Evolutionary conservation across 225 moss, liverwort and hornwort genomes (phyloP), one percentile per base, ranked within the genome.

Genomic region (Bryum argenteum): DNA sequence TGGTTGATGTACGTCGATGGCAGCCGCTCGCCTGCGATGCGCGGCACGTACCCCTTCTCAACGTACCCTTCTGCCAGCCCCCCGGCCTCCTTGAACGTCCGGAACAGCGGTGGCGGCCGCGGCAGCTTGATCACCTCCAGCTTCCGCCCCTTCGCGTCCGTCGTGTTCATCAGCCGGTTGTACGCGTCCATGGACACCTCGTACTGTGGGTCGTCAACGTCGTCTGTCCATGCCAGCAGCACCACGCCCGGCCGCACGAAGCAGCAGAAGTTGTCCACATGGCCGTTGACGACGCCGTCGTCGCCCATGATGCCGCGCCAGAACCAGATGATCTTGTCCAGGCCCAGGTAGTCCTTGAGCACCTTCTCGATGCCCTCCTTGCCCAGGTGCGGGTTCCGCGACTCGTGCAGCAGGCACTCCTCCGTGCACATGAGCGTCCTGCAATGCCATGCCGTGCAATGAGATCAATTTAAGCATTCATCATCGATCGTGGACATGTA

Each of bases 301-400:
- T 86, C 86, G 66, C 86, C 86, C 86, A 86, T 86, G 61, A 86
- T 73, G 33, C 86, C 86, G 39, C 86, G 83, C 86, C 86, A 86
- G 58, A 86, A 83, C 86, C 86, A 86, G 72, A 83, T 83, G 41
- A 86, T 80, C 66, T 86, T 86, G 54, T 86, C 80, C 10, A 86
- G 58, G 2, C 86, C 86, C 14, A 86, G 75, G 7, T 41, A 86
- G 1, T 83, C 86, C 24, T 83, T 86, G 18, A 86, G 70, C 58
- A 83, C 80, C 72, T 75, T 78, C 78, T 86, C 86, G 20, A 86
- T 44, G 21, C 86, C 86, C 52, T 70, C 80, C 54, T 63, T 78
- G 16, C 78, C 78, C 48, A 86, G 61, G 0, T 83, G 83, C 26
- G 86, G 86, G 44, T 86, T 86, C 18, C 86, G 83, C 37, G 86